Conservation (phyloP, 345 rosid species). For the Eucalyptus globulus region DNA sequence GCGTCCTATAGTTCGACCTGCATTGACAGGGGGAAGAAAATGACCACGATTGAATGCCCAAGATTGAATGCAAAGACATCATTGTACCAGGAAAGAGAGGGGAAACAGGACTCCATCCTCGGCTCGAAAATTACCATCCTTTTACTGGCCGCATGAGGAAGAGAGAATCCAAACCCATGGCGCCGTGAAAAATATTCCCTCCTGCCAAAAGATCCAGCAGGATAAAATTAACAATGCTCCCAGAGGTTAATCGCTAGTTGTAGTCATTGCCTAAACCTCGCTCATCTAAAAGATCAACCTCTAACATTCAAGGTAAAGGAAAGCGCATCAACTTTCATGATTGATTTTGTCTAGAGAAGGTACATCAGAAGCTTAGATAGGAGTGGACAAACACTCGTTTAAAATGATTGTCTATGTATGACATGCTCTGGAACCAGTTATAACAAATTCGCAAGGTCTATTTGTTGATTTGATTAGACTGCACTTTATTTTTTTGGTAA, state of each 20-base stretch:
- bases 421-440: neutral
- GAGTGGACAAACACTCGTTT: neutral
- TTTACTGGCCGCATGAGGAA: conserved; percentile 79
- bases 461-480: neutral
- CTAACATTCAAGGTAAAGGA: neutral
- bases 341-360: neutral
- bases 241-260: neutral
- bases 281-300: neutral
- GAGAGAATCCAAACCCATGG: conserved; percentile 71
- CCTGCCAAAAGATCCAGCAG: conserved; percentile 34
- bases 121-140: conserved; percentile 46
- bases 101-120: neutral
- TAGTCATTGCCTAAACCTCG: neutral
- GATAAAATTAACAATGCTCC: neutral
- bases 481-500: too few species aligned
- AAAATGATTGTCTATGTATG: neutral
- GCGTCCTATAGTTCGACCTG: conserved; percentile 73
- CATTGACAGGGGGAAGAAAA: neutral
- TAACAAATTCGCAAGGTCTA: neutral
- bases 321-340: neutral
- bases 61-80: neutral
- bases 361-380: neutral
- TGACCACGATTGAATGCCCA: too few species aligned
- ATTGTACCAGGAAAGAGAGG: neutral
- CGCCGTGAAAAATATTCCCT: conserved; percentile 80